Base-by-base conservation (phyloP, 2,329 filamentous ascomycete genomes). In the Claviceps sp. region DNA sequence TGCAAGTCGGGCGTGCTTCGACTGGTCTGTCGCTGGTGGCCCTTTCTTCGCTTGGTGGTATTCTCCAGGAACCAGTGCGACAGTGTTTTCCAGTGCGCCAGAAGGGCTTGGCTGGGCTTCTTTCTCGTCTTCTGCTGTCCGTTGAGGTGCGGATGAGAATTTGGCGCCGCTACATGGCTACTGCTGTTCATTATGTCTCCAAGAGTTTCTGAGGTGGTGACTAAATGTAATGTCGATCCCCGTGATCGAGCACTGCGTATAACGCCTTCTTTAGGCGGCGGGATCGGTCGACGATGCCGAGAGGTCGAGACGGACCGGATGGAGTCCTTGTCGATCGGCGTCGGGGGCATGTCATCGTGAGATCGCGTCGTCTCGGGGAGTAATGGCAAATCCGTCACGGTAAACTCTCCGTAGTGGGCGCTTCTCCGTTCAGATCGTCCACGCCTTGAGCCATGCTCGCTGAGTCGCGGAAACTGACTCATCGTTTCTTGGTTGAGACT, bases 201-300 rank as follows among this genome's bases (percentile, higher is more conserved):
- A 16, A 79, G 56, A 1, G 71, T 72, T 17, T 79, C 77, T 6
- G 74, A 73, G 0, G 80, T 82, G 9, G 86, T 85, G 40, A 94
- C 88, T 4, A 94, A 79, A 62, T 95, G 88, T 36, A 96, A 76
- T 56, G 88, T 93, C 58, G 89, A 95, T 44, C 87, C 86, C 54
- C 88, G 77, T 57, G 86, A 86, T 59, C 85, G 76, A 53, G 86
- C 81, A 56, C 81, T 82, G 57, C 81, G 74, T 52, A 84, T 66
- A 11, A 80, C 69, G 14, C 81, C 79, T 64, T 96, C 90, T 65
- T 96, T 96, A 2, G 91, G 89, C 43, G 91, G 91, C 9, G 86
- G 87, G 42, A 87, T 74, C 5, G 90, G 80, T 39, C 78, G 84
- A 47, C 87, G 82, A 54, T 86, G 82, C 54, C 85, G 75, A 34